Evolutionary conservation across 2,329 filamentous ascomycete species (phyloP), one percentile per base, ranked within the genome.

Genomic region (Chaetomium globosum): DNA sequence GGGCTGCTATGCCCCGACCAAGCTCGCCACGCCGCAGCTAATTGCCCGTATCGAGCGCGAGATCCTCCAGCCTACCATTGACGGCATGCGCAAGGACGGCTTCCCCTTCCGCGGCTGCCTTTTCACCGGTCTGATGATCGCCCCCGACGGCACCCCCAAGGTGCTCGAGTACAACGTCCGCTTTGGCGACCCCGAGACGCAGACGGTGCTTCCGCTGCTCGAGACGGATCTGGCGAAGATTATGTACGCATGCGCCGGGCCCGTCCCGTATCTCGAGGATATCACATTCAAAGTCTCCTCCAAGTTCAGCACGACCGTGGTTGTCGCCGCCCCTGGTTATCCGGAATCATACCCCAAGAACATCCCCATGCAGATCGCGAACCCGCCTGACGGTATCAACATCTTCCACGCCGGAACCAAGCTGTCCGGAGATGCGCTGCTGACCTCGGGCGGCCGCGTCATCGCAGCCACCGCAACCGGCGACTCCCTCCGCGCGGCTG

Each of bases 1-100:
- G 95, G 95, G 95, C 59, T 97, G 93, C 75, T 98, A 98, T 77
- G 93, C 93, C 19, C 91, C 91, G n/a, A 96, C 93, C 1, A 90
- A 87, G 69, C 89, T 93, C 72, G 88, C 89, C 33, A 90, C 89
- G 0, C 85, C 87, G 59, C 86, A 89, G 67, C 82, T 96, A n/a
- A 84, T 95, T 21, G 89, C 89, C 21, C 83, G 88, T 67, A 87
- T 99, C 67, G 89, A 97, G 75, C 83, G 83, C 63, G 90, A 90
- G 39, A 89, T 97, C 62, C 85, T 98, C n/a, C 87, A 93, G 76
- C 93, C 94, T 7, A 97, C 93, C 2, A 87, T 98, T 67, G 86
- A 92, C 66, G 93, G 93, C 65, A 94, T 98, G 92, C 85, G 89
- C 73, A 85, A 85, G 68, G 94, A 98, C 74, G 86, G 88, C 77